phyloP scores from a whole-genome alignment of 2,329 filamentous ascomycete species.

The Neonectria sp. region DNA sequence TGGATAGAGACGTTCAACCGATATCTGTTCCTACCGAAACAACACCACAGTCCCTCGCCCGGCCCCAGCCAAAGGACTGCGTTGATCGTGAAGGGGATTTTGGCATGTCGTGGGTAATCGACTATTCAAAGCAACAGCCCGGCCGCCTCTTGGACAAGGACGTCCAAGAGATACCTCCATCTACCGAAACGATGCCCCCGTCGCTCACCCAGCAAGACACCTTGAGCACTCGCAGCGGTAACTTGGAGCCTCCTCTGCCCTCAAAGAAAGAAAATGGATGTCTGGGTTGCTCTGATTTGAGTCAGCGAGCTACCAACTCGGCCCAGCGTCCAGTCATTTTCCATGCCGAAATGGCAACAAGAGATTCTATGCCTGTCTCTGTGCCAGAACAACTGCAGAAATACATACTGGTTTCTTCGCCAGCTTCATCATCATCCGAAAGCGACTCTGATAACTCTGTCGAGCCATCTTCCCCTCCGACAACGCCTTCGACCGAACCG shows the following conservation, averaged over 20 bases:
- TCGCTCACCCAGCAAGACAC: conserved; percentile 26
- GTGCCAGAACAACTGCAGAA: background rate
- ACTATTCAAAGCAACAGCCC: background rate
- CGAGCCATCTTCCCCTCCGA: background rate
- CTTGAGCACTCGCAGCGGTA: conserved; percentile 12
- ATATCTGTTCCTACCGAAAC: background rate
- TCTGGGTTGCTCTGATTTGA: background rate
- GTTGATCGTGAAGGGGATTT: background rate
- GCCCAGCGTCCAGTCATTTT: background rate
- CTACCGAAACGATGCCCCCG: background rate
- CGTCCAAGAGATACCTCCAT: background rate
- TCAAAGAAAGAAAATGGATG: background rate
- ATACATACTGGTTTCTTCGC: background rate
- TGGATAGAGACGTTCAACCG: background rate
- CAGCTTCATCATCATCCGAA: background rate
- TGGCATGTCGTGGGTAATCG: conserved; percentile 13
- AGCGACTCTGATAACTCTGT: background rate
- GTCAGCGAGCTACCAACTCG: background rate
- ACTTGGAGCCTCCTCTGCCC: background rate
- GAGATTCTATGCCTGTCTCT: background rate
- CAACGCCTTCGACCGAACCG: conserved; percentile 3
- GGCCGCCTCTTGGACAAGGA: background rate
- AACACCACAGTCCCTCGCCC: conserved; percentile 10
- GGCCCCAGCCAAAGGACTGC: background rate
- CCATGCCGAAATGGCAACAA: background rate